Evolutionary conservation across 139 green algal species (phyloP).

Genomic region (Spirogloea muscicola): DNA sequence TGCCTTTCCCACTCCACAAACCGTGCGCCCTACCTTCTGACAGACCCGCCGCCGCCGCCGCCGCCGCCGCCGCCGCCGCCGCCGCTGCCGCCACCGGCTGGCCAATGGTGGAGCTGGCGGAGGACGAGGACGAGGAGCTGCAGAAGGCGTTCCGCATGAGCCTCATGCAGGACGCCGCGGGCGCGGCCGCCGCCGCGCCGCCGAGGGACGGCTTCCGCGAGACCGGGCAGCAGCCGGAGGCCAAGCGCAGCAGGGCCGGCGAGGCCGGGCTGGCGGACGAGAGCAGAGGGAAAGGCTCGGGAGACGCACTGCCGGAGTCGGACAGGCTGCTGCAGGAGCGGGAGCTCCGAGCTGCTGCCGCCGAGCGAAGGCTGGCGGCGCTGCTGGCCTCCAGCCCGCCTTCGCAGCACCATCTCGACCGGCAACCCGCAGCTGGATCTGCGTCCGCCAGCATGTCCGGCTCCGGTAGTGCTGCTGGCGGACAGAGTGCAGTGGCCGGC

Average conservation of each 20-base stretch:
- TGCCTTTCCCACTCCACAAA: too few relatives aligned
- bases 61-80: too few relatives aligned
- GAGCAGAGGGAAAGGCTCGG: background rate
- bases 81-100: too few relatives aligned
- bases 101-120: too few relatives aligned
- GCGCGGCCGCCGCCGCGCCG: too few relatives aligned
- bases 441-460: background rate
- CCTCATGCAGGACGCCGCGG: too few relatives aligned
- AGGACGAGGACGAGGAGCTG: too few relatives aligned
- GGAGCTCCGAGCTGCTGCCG: constrained; percentile 3
- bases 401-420: background rate
- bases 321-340: constrained; percentile 4
- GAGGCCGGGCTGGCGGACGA: background rate
- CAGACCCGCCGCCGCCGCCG: too few relatives aligned
- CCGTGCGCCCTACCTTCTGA: too few relatives aligned
- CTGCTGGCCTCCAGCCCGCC: too few relatives aligned
- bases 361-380: background rate
- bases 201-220: too few relatives aligned
- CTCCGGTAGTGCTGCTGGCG: background rate
- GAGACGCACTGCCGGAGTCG: background rate
- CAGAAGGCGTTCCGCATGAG: constrained; percentile 14
- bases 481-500: background rate
- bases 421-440: background rate
- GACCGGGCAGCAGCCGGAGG: too few relatives aligned
- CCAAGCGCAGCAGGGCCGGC: background rate